Conservation (phyloP, 169 alveolate species). For the Eimeria maxima region DNA sequence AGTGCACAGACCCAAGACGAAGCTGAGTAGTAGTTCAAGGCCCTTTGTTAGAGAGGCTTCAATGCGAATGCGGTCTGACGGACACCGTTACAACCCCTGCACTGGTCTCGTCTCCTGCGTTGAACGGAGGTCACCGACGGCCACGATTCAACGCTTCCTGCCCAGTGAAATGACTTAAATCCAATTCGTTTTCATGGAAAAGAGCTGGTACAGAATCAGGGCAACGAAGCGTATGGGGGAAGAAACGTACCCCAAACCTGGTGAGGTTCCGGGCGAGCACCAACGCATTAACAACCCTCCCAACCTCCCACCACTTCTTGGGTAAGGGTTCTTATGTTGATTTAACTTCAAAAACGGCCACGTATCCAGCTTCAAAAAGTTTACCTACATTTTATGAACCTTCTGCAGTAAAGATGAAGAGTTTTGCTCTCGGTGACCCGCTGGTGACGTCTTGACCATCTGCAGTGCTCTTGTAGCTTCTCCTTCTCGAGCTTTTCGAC, state of each 20-base stretch:
- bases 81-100: background rate
- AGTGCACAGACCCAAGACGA: background rate
- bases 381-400: background rate
- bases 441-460: conserved; percentile 23
- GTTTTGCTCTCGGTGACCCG: conserved; percentile 2
- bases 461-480: conserved; percentile 14
- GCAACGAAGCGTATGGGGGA: too few relatives aligned
- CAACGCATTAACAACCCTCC: background rate
- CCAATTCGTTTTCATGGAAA: background rate
- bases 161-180: background rate
- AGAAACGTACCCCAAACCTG: background rate
- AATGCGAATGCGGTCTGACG: background rate
- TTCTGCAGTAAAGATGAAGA: background rate
- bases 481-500: background rate
- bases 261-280: background rate
- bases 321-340: background rate
- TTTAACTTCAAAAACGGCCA: background rate
- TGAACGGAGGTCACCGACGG: background rate
- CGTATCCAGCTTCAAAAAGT: background rate
- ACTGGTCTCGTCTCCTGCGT: background rate
- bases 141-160: too few relatives aligned
- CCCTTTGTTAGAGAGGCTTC: background rate
- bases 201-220: background rate
- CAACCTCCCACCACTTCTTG: background rate
- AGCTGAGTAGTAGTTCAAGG: too few relatives aligned